These are phyloP conservation scores for Solanum chilense DNA, from an alignment of 257 asterid species.

Conservation along the genomic window DNA sequence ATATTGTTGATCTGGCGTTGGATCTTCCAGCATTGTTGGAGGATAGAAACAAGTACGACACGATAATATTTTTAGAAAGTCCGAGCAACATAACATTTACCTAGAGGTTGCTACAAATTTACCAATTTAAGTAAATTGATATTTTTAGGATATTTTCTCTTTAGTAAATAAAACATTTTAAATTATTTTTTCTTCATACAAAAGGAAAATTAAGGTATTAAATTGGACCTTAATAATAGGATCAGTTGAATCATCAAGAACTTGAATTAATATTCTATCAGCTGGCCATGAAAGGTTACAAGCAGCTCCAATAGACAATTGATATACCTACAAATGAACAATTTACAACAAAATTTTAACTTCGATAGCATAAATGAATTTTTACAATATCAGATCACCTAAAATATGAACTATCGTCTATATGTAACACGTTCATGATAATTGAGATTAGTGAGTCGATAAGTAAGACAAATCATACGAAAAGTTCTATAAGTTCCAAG, in stretches of 20 bases:
- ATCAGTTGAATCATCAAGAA: constrained; percentile 31
- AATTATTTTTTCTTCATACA: neutral
- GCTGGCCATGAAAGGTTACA: constrained; percentile 26
- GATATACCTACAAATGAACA: constrained; percentile 14
- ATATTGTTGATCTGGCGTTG: neutral
- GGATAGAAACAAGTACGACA: neutral
- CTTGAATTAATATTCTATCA: constrained; percentile 19
- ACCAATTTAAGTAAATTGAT: no score
- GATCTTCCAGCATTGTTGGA: neutral
- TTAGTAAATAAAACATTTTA: neutral
- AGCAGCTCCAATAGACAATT: constrained; percentile 29
- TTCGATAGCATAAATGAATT: neutral
- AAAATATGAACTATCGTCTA: neutral
- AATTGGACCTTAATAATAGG: constrained; percentile 15
- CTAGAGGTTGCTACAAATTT: neutral
- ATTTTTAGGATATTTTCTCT: neutral
- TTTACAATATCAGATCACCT: neutral
- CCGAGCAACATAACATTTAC: neutral
- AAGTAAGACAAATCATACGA: neutral
- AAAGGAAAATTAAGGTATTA: neutral
- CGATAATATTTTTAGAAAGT: neutral
- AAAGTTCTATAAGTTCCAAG: no score
- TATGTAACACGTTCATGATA: neutral
- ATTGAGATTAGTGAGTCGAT: neutral
- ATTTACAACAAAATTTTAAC: neutral